Base-by-base conservation (phyloP, 2,329 filamentous ascomycete species). In the Claviceps purpurea region DNA sequence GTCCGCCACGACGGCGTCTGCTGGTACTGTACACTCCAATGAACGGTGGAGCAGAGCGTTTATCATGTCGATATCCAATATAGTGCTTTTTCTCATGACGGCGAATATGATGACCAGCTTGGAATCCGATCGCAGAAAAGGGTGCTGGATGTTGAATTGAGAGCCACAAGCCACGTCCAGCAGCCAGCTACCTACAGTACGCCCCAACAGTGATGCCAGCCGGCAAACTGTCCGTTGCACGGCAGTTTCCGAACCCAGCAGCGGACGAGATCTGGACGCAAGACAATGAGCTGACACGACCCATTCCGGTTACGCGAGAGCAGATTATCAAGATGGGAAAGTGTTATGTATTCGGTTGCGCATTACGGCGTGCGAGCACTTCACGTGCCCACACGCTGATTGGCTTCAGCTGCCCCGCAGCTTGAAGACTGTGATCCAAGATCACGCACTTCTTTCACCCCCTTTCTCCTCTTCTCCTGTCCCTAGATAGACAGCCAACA, bases 251-350 rank as follows among this genome's bases (percentile, higher is more conserved):
- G 1, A 47, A 38, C 43, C 26, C 43, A 16, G 37, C 34, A 7
- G 38, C 42, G 13, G 50, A 47, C 34, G 43, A 30, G 3, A 40
- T 46, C 22, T 51, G 50, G 50, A 34, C 40, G n/a, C 5, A 37
- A 8, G 26, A 47, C 20, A 47, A 47, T 26, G 20, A 38, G 50
- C 42, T 43, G 4, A 38, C 26, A 10, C 26, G 47, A 1, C 37
- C 47, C n/a, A 34, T 34, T 10, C 16, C 37, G 8, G 43, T 47
- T 2, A 46, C 42, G 13, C 42, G 50, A 14, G 50, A 51, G 34
- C 40, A 46, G 11, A 47, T 47, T 30, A 20, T 51, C 42, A 51
- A 41, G 22, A 30, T 51, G 18, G 50, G 50, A 34, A 51, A 47
- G 18, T 18, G 18, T 18, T 18, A 18, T 18, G 18, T 18, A 18